A percentile compares a stretch with the other conserved stretches of the same genome.
phyloP scores from a whole-genome alignment of 192 early-diverging fungal genomes.

The Backusella australiensis region DNA sequence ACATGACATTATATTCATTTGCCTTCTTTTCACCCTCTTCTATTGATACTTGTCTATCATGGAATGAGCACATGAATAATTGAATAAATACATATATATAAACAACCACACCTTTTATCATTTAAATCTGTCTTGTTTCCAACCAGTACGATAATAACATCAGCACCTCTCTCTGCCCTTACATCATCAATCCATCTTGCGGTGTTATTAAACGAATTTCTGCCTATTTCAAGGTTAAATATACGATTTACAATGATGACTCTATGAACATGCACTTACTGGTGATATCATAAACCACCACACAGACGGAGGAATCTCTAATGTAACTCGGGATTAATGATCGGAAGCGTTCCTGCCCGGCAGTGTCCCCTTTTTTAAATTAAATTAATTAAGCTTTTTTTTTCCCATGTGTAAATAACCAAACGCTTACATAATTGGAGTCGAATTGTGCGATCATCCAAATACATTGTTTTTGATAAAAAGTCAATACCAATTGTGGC shows the following conservation, averaged over 20 bases:
- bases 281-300: slow-evolving; percentile 98
- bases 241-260: no score
- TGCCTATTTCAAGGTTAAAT: slow-evolving; percentile 60
- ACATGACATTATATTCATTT: slow-evolving; percentile 95
- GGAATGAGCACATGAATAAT: neutral
- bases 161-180: slow-evolving; percentile 94
- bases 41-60: slow-evolving; percentile 80
- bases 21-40: slow-evolving; percentile 99
- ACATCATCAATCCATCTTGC: slow-evolving; percentile 99
- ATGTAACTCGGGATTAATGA: slow-evolving; percentile 97
- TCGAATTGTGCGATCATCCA: slow-evolving; percentile 95
- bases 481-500: slow-evolving; percentile 99
- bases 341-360: slow-evolving; percentile 98
- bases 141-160: slow-evolving; percentile 97
- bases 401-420: neutral
- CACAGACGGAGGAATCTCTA: slow-evolving; percentile 95
- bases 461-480: slow-evolving; percentile 97
- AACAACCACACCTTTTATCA: slow-evolving; percentile 70
- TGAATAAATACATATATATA: neutral
- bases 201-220: slow-evolving; percentile 95
- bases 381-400: neutral
- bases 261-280: slow-evolving; percentile 68
- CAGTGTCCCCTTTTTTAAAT: slow-evolving; percentile 78
- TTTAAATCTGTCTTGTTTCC: slow-evolving; percentile 99
- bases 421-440: slow-evolving; percentile 80